Conservation (phyloP, 2,329 filamentous ascomycete species). For the Hymenoscyphus albidus region DNA sequence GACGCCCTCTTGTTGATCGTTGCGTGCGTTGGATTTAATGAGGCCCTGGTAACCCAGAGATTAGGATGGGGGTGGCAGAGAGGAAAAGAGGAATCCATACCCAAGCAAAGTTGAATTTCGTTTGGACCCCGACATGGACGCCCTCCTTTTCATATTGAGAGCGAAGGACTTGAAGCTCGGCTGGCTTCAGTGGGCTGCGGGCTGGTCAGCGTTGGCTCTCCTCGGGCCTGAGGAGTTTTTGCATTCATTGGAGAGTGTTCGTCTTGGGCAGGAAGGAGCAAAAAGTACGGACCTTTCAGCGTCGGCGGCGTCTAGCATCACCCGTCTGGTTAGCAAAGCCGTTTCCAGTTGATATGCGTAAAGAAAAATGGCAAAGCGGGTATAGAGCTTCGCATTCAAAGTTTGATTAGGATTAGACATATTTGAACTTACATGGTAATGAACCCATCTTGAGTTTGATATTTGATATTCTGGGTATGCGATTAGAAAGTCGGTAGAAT, state of each 20-base stretch:
- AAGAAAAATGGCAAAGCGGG: constrained; percentile 25
- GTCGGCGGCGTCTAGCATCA: constrained; percentile 80
- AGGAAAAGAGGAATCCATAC: constrained; percentile 46
- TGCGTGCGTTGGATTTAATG: constrained; percentile 82
- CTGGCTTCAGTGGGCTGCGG: constrained; percentile 78
- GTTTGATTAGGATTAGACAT: constrained; percentile 2
- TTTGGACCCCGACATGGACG: constrained; percentile 93
- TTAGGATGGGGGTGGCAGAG: constrained; percentile 10
- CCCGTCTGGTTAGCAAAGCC: constrained; percentile 30
- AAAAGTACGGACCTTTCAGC: constrained; percentile 73
- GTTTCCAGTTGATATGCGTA: constrained; percentile 28
- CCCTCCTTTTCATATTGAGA: constrained; percentile 97
- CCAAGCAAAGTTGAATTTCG: constrained; percentile 99
- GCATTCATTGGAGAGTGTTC: neutral
- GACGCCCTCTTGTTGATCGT: constrained; percentile 91
- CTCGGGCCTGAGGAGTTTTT: neutral
- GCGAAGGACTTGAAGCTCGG: constrained; percentile 88
- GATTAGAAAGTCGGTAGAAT: neutral
- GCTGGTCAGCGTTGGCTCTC: constrained; percentile 19
- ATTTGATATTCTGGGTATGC: constrained; percentile 8
- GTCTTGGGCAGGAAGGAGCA: neutral
- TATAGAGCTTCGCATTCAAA: constrained; percentile 29
- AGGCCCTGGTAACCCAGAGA: constrained; percentile 60
- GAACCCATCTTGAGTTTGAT: constrained; percentile 29
- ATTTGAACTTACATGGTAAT: constrained; percentile 38